Evolutionary conservation across 2,329 filamentous ascomycete species (phyloP), one percentile per base, ranked within the genome.

Genomic region (Talaromyces sp.): DNA sequence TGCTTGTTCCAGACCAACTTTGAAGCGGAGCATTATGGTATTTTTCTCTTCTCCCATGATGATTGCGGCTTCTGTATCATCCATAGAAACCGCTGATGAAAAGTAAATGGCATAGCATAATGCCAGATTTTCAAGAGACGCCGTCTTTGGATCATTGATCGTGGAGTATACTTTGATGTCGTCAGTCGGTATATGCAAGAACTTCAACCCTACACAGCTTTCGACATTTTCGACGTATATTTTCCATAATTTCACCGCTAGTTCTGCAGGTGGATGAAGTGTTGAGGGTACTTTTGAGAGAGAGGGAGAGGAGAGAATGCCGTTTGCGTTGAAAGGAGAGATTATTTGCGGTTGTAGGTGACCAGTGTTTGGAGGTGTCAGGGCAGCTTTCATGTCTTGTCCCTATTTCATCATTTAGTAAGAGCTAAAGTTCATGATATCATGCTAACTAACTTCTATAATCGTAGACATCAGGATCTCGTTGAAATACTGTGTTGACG

Each of bases 1-100:
- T 11, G 73, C 67, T 46, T 77, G 69, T 59, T 80, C 77, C 3
- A 79, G 56, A 0, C 68, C 69, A 24, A 65, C 62, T 48, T 70
- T 66, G 43, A 65, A 70, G 12, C 54, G 60, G n/a, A 59, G 58
- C 29, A 69, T 35, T 27, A 65, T 64, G 2, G 58, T 38, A 24
- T 60, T 59, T 3, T 60, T 32, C 17, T 54, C 29, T 29, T 67
- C 63, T 43, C 65, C 63, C 2, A 53, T 52, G 0, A 62, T 58
- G 24, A 68, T 62, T 50, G 64, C 64, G 4, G 67, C 63, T 27
- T 64, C 35, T 8, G 65, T 56, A 11, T 63, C 52, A 9, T 68
- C 71, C 1, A 65, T 62, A 27, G 67, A 68, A 10, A 38, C 43
- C 19, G 27, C 43, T 3, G 55, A 43, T 51, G 61, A 65, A 35